Percentiles rank a stretch among this genome's conserved stretches.
Evolutionary conservation across 306 rosid genomes (phyloP).

Genomic region (Quercus ilex): DNA sequence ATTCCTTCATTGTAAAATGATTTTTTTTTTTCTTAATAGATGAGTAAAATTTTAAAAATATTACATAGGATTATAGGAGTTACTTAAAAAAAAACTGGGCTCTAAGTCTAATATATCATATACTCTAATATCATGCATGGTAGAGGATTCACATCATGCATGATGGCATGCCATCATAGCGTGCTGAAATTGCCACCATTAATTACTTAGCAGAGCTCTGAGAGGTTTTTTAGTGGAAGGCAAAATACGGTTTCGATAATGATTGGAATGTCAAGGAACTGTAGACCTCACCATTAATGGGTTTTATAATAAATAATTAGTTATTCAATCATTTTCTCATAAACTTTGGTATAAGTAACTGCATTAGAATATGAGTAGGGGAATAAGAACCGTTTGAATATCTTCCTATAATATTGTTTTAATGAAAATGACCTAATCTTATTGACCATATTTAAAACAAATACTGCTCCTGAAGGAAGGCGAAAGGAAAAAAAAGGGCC

Average conservation of each 20-base stretch:
- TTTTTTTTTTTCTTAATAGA: too few relatives aligned
- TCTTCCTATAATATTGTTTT: not conserved
- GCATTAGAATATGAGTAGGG: not conserved
- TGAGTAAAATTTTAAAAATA: too few relatives aligned
- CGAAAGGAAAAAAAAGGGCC: not conserved
- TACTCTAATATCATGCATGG: too few relatives aligned
- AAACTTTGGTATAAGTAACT: not conserved
- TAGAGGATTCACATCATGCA: not conserved
- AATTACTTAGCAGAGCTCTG: not conserved
- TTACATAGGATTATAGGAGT: too few relatives aligned
- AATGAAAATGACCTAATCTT: conserved; percentile 8
- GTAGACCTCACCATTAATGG: conserved; percentile 20
- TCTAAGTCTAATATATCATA: too few relatives aligned
- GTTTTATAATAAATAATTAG: conserved; percentile 10
- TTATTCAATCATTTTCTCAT: conserved; percentile 30
- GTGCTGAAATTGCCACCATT: not conserved
- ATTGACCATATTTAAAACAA: conserved; percentile 9
- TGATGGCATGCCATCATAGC: not conserved
- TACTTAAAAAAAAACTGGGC: too few relatives aligned
- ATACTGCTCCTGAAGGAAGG: not conserved
- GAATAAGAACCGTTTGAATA: not conserved
- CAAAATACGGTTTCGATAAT: conserved; percentile 25
- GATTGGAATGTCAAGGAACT: conserved; percentile 33
- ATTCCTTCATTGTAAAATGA: too few relatives aligned
- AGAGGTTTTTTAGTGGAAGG: not conserved